Base-by-base conservation (phyloP, 139 green algal genomes). In the Marvania coccoides region DNA sequence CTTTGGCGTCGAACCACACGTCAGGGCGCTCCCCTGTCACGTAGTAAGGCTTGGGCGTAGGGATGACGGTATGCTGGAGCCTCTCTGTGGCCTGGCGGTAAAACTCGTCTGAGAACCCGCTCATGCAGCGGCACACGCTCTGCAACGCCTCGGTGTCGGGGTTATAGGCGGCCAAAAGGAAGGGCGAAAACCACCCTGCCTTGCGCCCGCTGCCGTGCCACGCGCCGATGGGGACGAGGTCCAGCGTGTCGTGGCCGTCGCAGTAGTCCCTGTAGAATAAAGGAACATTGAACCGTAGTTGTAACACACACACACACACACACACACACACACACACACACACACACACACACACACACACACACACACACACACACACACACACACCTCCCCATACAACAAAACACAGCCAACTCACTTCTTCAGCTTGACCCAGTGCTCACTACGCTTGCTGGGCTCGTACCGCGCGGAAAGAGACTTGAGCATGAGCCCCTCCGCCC, bases 141-240 rank as follows among this genome's bases (percentile, higher is more conserved):
- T 95, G 85, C 38, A 86, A 86, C 67, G 83, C 59, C 69, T 91
- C 85, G 3, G 42, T 33, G 4, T 78, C 84, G 0, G 82, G 77
- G 67, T 97, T 87, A 19, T 75, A 95, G 37, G 81, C 79, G 2
- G 91, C 91, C 60, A 97, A 35, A 42, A 98, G 80, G 74, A 94
- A 96, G 46, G 92, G 92, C 28, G 68, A 87, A 67, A 85, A 89
- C 90, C 90, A 96, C 67, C 71, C 58, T 8, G 61, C 76, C 54
- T 91, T 91, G n/a, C 90, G 74, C 1, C 90, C 90, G 24, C 85
- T 80, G 37, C 85, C 87, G 48, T 81, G 71, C 90, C 90, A 96
- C 9, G 87, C 90, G 0, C 90, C 91, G 23, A 97, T 97, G n/a
- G 82, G 79, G 40, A 97, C 91, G 55, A 97, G 63, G 71, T 97